Base-by-base conservation (phyloP, 2,329 filamentous ascomycete genomes). In the Fusarium sublunatum region DNA sequence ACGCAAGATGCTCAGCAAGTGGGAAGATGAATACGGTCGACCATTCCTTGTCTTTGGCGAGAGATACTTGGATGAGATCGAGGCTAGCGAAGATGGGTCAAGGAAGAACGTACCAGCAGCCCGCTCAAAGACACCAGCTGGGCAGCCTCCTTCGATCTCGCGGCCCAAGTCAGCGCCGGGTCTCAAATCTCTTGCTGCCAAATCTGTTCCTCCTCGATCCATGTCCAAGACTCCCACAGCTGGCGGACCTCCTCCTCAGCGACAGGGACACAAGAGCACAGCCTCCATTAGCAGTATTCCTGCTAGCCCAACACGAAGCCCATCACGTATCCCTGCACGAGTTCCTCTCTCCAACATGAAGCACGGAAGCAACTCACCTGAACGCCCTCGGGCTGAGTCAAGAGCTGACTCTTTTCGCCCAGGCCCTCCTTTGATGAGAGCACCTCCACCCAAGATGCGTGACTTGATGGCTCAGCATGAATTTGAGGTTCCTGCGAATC, bases 31-130 rank as follows among this genome's bases (percentile, higher is more conserved):
- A 73, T 97, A 94, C 74, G 94, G 93, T 4, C 88, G 93, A 10
- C 92, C 93, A 4, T 99, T 99, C 82, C 82, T 96, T 41, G 93
- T 99, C 12, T 92, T 95, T 67, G 95, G 95, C 28, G 91, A 97
- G 72, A 86, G 92, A 65, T 99, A 97, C 73, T 83, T 99, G 32
- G 93, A 98, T 64, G 86, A 90, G 56, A 79, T 98, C n/a, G 90
- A 92, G 46, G 83, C 82, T 10, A 19, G 19, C 19, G 82, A 83
- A 13, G 85, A 88, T 5, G 53, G 29, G 11, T 15, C 83, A 10
- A 86, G 80, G 65, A 84, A 85, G 63, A 83, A 82, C 10, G 82
- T 86, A 12, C 88, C 72, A 0, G 53, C 72, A 3, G 53, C 73
- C 12, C 72, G 89, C 12, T 87, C 91, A 19, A 97, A 93, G 78